Conservation (phyloP, 2,329 filamentous ascomycete species). For the Calonectria hongkongensis region DNA sequence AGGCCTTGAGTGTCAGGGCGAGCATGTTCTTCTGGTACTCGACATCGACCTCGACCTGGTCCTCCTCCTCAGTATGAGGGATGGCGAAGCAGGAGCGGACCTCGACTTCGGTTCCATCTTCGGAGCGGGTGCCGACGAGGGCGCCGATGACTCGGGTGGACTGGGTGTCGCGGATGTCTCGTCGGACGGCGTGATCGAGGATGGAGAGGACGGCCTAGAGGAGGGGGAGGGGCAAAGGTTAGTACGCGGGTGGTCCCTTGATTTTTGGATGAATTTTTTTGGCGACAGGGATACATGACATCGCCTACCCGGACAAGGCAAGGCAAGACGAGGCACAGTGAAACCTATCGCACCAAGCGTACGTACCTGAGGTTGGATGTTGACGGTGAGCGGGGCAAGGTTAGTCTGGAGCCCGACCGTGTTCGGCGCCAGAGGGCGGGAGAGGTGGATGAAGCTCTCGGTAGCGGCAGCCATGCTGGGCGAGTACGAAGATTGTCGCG, state of each 20-base stretch:
- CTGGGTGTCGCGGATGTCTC: constrained; percentile 84
- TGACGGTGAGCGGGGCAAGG: constrained; percentile 93
- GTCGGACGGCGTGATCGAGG: constrained; percentile 94
- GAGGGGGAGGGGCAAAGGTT: constrained; percentile 31
- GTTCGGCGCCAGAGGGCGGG: constrained; percentile 91
- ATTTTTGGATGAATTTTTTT: constrained; percentile 1
- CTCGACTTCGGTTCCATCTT: constrained; percentile 97
- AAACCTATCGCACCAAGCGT: constrained; percentile 28
- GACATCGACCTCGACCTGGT: constrained; percentile 99
- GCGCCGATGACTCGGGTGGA: constrained; percentile 98
- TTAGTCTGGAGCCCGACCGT: constrained; percentile 86
- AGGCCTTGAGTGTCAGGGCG: constrained; percentile 92
- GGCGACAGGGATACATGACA: constrained; percentile 30
- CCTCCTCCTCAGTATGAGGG: constrained; percentile 97
- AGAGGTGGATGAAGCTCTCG: constrained; percentile 94
- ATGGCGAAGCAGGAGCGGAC: constrained; percentile 98
- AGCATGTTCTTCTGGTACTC: constrained; percentile 99
- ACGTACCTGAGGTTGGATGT: constrained; percentile 94
- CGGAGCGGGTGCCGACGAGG: constrained; percentile 91
- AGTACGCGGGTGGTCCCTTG: constrained; percentile 32
- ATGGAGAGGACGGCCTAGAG: constrained; percentile 81
- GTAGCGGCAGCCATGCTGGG: constrained; percentile 86
- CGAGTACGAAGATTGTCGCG: constrained; percentile 53
- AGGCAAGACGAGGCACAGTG: not conserved
- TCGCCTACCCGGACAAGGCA: not conserved